Percentiles rank a stretch among this genome's conserved stretches.
Conservation (phyloP, 1,284 basidiomycete genomes). For the Cutaneotrichosporon daszewskae region DNA sequence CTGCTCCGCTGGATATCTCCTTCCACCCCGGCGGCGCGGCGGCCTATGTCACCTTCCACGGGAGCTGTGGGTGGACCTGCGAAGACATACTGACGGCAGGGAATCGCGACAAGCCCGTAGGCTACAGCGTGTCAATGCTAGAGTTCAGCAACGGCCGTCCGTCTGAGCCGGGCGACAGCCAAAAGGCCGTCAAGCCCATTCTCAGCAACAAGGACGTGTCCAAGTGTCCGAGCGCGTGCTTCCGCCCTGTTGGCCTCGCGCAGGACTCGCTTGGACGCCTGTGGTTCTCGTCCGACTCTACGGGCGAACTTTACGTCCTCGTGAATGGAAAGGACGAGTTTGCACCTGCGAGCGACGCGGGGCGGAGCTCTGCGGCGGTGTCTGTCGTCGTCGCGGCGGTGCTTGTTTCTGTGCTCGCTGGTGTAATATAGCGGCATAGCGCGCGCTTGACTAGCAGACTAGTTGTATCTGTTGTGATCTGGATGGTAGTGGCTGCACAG, state of each 20-base stretch:
- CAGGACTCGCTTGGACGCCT: constrained; percentile 6
- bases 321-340: background rate
- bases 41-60: constrained; percentile 11
- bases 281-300: constrained; percentile 12
- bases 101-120: constrained; percentile 9
- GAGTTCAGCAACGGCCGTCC: constrained; percentile 6
- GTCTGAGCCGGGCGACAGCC: background rate
- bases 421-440: too few species aligned
- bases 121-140: constrained; percentile 3
- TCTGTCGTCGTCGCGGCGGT: background rate
- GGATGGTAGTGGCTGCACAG: too few species aligned
- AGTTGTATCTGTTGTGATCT: too few species aligned
- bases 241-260: constrained; percentile 14
- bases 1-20: constrained; percentile 12
- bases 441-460: too few species aligned
- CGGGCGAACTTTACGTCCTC: constrained; percentile 12
- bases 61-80: constrained; percentile 8
- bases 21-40: constrained; percentile 5
- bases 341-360: background rate
- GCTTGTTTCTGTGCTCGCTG: background rate
- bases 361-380: background rate
- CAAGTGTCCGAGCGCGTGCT: constrained; percentile 7
- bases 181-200: constrained; percentile 1
- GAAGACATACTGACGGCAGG: constrained; percentile 2
- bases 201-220: constrained; percentile 4